Evolutionary conservation across 2,329 filamentous ascomycete genomes (phyloP).

Genomic region (Cladophialophora bantiana): DNA sequence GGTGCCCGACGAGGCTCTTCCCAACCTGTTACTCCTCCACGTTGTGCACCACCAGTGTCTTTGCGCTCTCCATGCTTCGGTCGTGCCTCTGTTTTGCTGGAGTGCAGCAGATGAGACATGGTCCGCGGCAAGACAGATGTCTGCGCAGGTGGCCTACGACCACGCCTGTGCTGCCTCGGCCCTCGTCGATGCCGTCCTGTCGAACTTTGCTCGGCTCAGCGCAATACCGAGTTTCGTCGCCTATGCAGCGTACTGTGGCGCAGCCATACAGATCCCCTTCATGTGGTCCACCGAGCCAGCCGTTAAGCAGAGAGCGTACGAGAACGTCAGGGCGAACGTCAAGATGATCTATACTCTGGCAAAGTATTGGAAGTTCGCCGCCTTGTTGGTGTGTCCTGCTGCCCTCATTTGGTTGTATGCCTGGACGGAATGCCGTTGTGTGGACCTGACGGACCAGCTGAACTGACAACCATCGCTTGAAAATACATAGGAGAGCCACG

Average conservation of each 20-base stretch:
- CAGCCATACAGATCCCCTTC: constrained; percentile 27
- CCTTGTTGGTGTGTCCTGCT: constrained; percentile 15
- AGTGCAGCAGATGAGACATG: constrained; percentile 11
- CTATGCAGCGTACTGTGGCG: constrained; percentile 22
- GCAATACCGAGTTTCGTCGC: constrained; percentile 24
- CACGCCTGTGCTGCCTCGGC: constrained; percentile 19
- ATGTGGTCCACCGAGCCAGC: constrained; percentile 4
- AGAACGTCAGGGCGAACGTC: constrained; percentile 20
- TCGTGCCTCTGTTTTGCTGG: constrained; percentile 28
- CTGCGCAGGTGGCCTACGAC: constrained; percentile 21
- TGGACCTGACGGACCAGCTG: background rate
- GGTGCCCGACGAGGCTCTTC: constrained; percentile 9
- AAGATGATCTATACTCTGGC: constrained; percentile 18
- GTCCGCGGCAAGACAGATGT: constrained; percentile 19
- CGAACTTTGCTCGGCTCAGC: background rate
- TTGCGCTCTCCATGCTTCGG: constrained; percentile 25
- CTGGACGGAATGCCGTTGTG: background rate
- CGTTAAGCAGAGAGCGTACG: constrained; percentile 9
- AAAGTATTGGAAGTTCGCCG: constrained; percentile 26
- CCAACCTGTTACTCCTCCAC: constrained; percentile 19
- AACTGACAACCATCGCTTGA: no score
- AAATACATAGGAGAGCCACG: constrained; percentile 19
- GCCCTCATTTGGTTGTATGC: background rate
- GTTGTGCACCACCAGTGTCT: constrained; percentile 26
- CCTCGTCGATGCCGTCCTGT: constrained; percentile 17